Evolutionary conservation across 2,329 filamentous ascomycete species (phyloP).

Genomic region (Akanthomyces muscarius): DNA sequence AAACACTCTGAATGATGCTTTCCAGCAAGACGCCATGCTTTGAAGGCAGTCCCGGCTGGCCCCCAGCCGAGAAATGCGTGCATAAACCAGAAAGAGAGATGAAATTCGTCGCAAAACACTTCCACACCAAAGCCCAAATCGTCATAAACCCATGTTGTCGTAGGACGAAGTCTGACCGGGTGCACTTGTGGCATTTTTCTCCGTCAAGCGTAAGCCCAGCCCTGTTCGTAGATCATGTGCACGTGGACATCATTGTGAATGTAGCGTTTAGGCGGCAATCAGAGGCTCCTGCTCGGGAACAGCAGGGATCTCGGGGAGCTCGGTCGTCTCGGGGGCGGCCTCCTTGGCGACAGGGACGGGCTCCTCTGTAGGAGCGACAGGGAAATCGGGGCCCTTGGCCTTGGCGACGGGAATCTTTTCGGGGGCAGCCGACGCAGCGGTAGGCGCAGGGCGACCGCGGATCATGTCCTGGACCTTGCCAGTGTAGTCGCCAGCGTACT

Average conservation of each 20-base stretch:
- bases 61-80: constrained; percentile 17
- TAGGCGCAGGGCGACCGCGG: constrained; percentile 44
- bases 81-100: constrained; percentile 12
- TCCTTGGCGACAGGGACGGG: constrained; percentile 25
- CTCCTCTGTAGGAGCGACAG: constrained; percentile 35
- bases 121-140: constrained; percentile 15
- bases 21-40: constrained; percentile 17
- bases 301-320: constrained; percentile 23
- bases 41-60: constrained; percentile 16
- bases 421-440: constrained; percentile 34
- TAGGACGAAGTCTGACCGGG: constrained; percentile 11
- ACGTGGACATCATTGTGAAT: constrained; percentile 15
- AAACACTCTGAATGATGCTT: constrained; percentile 16
- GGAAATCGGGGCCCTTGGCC: constrained; percentile 33
- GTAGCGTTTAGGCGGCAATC: constrained; percentile 22
- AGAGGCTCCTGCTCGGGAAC: constrained; percentile 27
- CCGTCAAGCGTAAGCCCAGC: not conserved
- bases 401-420: constrained; percentile 18
- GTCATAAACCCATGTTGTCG: constrained; percentile 18
- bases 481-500: constrained; percentile 65
- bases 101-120: constrained; percentile 14
- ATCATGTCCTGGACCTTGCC: constrained; percentile 64
- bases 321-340: constrained; percentile 15
- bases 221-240: constrained; percentile 14
- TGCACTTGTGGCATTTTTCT: not conserved